Percentiles rank a stretch among this genome's conserved stretches.
Evolutionary conservation across 176 grass and related monocot genomes (phyloP).

Genomic region (Ensete glaucum): DNA sequence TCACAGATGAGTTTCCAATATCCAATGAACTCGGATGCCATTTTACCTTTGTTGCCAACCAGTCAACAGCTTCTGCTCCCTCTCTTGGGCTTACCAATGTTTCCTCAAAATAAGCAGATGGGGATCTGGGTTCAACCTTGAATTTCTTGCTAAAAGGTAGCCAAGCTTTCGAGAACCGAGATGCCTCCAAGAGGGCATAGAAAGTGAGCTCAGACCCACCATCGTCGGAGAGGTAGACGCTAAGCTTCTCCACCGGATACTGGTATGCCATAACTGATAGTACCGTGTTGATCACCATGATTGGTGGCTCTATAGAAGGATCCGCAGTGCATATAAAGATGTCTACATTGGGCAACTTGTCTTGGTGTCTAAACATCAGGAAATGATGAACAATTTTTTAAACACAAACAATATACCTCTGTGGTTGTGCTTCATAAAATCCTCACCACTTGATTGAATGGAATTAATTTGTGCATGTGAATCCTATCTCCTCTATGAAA

Average conservation of each 20-base stretch:
- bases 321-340: constrained; percentile 74
- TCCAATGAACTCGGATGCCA: background rate
- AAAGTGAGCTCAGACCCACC: constrained; percentile 60
- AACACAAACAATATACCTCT: background rate
- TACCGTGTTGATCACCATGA: constrained; percentile 45
- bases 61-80: background rate
- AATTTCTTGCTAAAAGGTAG: constrained; percentile 58
- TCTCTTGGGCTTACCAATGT: background rate
- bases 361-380: constrained; percentile 24
- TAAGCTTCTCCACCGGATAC: constrained; percentile 50
- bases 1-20: background rate
- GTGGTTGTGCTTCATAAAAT: no score
- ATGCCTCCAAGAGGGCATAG: constrained; percentile 58
- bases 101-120: constrained; percentile 42
- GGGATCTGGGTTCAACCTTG: constrained; percentile 58
- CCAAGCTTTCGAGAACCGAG: constrained; percentile 47
- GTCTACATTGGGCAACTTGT: constrained; percentile 43
- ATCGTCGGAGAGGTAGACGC: constrained; percentile 67
- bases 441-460: no score
- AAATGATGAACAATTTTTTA: background rate
- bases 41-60: background rate
- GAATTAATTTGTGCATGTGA: no score
- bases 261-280: constrained; percentile 66
- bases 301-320: constrained; percentile 48
- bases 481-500: no score